Base-by-base conservation (phyloP, 1,139 yeast genomes). In the Protomyces inundatus region DNA sequence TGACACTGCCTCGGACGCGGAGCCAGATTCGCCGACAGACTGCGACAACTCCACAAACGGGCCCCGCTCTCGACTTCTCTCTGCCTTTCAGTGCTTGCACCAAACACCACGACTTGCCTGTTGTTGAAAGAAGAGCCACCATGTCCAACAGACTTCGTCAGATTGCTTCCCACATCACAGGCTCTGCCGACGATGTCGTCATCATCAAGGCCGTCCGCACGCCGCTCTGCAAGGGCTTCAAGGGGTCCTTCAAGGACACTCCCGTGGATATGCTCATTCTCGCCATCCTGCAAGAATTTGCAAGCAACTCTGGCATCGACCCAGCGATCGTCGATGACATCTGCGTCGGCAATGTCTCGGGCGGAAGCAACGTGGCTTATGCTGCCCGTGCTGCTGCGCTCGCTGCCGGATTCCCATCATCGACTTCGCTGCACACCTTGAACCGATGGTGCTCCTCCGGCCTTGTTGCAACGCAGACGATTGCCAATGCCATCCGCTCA, bases 401-500 rank as follows among this genome's bases (percentile, higher is more conserved):
- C 51, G 88, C 84, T 10, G 89, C 88, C 3, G 95, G 95, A 12
- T 79, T 86, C 54, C 90, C 90, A 32, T 77, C 82, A 69, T 77
- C 85, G 6, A 81, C 86, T 37, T 91, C 96, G 12, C 88, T 91
- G 70, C 79, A 85, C 70, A 93, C 96, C 36, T 72, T 91, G 69
- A 91, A 91, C 80, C 85, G 98, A 78, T 97, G 90, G 77, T 91
- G 98, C 77, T 89, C 97, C 7, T 88, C 96, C 2, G 97, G 97
- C 55, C 80, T 91, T 71, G 88, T 90, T 82, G 95, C 97, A 32
- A 84, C 90, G 53, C 86, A 88, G 70, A 95, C 88, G 74, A 83
- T 91, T 72, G 96, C 97, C 71, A 88, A 87, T 79, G 88, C 89
- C 79, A 91, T 91, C 74, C 79, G 81, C 70, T 79, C 83, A 67